Percentiles rank a stretch among this genome's conserved stretches.
These are phyloP conservation scores for Persicaria maculosa DNA, from an alignment of 148 eudicot genomes.

Conservation along the genomic window DNA sequence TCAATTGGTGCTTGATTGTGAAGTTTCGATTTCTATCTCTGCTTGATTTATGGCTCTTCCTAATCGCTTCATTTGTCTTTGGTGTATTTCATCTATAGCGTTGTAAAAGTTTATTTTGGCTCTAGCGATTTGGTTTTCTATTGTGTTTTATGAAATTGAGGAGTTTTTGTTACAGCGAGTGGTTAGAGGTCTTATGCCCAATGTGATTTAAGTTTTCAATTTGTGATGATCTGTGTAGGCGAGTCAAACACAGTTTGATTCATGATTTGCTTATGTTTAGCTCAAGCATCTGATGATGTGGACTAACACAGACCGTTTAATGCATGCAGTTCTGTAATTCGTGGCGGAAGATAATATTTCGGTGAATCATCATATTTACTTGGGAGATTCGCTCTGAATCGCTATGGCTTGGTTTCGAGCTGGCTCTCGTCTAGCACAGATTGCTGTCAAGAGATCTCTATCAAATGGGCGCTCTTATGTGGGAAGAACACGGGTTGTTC, in stretches of 20 bases:
- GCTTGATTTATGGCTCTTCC: background rate
- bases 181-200: background rate
- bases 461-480: slow-evolving; percentile 49
- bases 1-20: background rate
- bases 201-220: background rate
- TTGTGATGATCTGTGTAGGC: background rate
- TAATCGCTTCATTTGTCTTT: background rate
- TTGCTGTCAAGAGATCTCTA: slow-evolving; percentile 56
- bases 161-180: background rate
- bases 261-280: background rate
- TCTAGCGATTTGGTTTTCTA: background rate
- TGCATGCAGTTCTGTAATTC: background rate
- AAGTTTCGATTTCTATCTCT: background rate
- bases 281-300: background rate
- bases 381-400: background rate
- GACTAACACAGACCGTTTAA: background rate
- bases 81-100: background rate
- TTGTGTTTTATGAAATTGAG: background rate
- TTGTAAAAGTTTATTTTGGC: background rate
- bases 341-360: background rate
- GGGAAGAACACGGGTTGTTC: slow-evolving; percentile 32
- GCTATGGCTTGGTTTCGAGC: slow-evolving; percentile 77
- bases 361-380: slow-evolving; percentile 4
- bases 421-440: slow-evolving; percentile 61
- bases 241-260: background rate